Percentiles rank a stretch among this genome's conserved stretches.
These are phyloP conservation scores for Umbilicus rupestris DNA, from an alignment of 164 flowering plant species.

Conservation along the genomic window DNA sequence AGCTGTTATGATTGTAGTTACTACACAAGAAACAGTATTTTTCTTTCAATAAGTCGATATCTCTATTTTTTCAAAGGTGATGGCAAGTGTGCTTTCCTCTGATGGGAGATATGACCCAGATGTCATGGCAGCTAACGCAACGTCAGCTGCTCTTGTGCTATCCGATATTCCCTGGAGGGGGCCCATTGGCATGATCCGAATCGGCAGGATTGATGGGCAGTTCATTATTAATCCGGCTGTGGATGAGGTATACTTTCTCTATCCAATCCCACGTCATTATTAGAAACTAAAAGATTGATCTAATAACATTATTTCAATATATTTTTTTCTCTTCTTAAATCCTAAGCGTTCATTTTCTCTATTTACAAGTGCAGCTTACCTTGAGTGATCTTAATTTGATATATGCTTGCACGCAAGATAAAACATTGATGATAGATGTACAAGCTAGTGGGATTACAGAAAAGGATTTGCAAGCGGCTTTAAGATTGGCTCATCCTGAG, in stretches of 20 bases:
- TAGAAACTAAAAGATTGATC: background rate
- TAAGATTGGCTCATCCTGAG: constrained; percentile 88
- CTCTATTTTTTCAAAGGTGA: constrained; percentile 35
- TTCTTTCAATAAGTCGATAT: background rate
- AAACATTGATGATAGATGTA: constrained; percentile 92
- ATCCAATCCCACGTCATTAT: background rate
- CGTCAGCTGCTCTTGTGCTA: constrained; percentile 95
- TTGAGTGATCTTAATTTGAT: constrained; percentile 89
- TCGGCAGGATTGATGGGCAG: constrained; percentile 75
- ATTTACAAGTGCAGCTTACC: constrained; percentile 48
- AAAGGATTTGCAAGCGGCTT: constrained; percentile 75
- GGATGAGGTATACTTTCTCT: constrained; percentile 65
- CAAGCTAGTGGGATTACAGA: constrained; percentile 92
- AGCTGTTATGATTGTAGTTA: background rate
- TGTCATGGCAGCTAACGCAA: constrained; percentile 97
- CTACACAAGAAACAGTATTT: background rate
- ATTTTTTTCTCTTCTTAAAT: background rate
- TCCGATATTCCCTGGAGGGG: constrained; percentile 99
- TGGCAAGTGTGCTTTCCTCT: constrained; percentile 89
- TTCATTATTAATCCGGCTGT: constrained; percentile 76
- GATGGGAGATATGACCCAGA: constrained; percentile 99
- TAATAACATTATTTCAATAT: background rate
- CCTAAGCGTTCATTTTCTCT: background rate
- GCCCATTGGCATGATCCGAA: constrained; percentile 83
- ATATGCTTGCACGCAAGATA: constrained; percentile 90